Evolutionary conservation across 2,329 filamentous ascomycete species (phyloP).

Genomic region (Aspergillus proliferans): DNA sequence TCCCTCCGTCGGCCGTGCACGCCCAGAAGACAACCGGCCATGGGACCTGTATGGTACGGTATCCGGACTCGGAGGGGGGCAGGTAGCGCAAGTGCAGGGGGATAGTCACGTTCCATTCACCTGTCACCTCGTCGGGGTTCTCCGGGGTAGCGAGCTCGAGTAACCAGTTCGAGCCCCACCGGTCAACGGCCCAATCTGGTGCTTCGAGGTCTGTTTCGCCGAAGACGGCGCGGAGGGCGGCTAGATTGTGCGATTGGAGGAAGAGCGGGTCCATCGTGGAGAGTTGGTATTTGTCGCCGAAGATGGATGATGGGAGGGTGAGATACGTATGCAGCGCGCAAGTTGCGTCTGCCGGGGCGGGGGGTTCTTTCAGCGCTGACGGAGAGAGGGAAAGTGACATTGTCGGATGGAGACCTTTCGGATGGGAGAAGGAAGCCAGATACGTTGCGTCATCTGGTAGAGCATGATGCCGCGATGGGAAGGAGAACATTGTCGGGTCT

Average conservation of each 20-base stretch:
- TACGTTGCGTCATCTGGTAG: conserved; percentile 50
- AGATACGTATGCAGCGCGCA: conserved; percentile 75
- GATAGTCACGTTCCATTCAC: conserved; percentile 45
- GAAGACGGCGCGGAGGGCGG: conserved; percentile 59
- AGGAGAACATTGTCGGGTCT: conserved; percentile 75
- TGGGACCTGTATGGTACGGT: conserved; percentile 56
- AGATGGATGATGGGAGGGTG: conserved; percentile 73
- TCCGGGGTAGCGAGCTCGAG: conserved; percentile 62
- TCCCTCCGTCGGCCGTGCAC: conserved; percentile 56
- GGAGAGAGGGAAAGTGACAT: conserved; percentile 61
- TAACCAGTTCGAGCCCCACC: conserved; percentile 75
- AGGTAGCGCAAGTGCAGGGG: conserved; percentile 85
- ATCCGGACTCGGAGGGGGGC: conserved; percentile 52
- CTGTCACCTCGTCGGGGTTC: conserved; percentile 1
- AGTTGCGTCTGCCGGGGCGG: conserved; percentile 42
- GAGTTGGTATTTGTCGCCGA: conserved; percentile 84
- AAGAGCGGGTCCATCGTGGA: conserved; percentile 56
- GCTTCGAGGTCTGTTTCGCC: conserved; percentile 85
- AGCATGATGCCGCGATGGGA: conserved; percentile 70
- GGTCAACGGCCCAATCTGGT: conserved; percentile 67
- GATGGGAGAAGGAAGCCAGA: conserved; percentile 57
- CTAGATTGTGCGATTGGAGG: conserved; percentile 71
- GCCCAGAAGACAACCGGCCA: conserved; percentile 90
- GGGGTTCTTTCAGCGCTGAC: conserved; percentile 42
- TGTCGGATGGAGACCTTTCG: conserved; percentile 77